phyloP scores from a whole-genome alignment of 108 stramenopile species.

The Mayamaea pseudoterrestris region DNA sequence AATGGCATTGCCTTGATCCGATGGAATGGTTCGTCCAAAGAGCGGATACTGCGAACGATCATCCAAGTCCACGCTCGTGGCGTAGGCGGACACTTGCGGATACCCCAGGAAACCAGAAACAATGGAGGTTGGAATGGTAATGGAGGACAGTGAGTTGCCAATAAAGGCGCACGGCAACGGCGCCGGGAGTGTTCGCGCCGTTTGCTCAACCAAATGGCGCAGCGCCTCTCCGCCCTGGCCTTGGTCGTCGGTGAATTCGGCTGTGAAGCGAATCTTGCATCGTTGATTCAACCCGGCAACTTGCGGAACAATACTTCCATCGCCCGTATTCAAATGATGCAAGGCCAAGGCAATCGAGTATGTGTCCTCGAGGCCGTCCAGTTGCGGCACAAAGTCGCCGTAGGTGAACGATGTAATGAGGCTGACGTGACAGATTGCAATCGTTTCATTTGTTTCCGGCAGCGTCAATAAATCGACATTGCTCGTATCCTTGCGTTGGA shows the following conservation, averaged over 20 bases:
- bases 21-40: conserved; percentile 33
- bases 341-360: conserved; percentile 26
- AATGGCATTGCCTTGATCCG: conserved; percentile 17
- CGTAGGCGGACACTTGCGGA: conserved; percentile 32
- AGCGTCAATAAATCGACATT: background rate
- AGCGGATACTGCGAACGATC: conserved; percentile 27
- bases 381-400: background rate
- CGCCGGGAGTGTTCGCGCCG: background rate
- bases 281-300: conserved; percentile 13
- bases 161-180: conserved; percentile 34
- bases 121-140: conserved; percentile 31
- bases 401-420: background rate
- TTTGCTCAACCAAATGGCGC: conserved; percentile 2
- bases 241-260: conserved; percentile 11
- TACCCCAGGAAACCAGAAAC: conserved; percentile 35
- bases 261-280: conserved; percentile 30
- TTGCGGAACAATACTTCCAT: conserved; percentile 24
- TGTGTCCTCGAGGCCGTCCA: conserved; percentile 9
- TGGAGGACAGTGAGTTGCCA: conserved; percentile 23
- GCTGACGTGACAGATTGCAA: conserved; percentile 2
- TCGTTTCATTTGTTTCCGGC: background rate
- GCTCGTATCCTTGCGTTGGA: conserved; percentile 1
- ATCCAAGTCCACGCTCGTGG: conserved; percentile 20
- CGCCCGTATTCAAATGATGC: conserved; percentile 34
- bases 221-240: conserved; percentile 1